Conservation (phyloP, 1,139 yeast species). For the Pichia sp. region DNA sequence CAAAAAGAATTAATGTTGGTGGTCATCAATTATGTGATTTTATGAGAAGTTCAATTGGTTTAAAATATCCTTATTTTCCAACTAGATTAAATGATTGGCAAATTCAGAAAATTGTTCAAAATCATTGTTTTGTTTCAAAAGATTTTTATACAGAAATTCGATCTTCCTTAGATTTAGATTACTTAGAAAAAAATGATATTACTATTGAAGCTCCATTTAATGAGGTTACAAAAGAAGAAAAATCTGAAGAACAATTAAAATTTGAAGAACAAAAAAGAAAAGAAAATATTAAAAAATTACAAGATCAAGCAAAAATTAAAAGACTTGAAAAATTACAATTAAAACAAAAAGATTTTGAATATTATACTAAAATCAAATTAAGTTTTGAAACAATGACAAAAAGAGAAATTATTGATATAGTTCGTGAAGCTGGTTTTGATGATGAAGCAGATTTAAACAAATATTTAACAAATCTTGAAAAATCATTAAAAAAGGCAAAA, state of each 20-base stretch:
- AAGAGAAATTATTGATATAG: slow-evolving; percentile 41
- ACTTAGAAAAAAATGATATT: slow-evolving; percentile 60
- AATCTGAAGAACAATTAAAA: slow-evolving; percentile 77
- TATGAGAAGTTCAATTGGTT: slow-evolving; percentile 54
- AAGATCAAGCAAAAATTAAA: slow-evolving; percentile 86
- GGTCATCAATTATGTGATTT: slow-evolving; percentile 69
- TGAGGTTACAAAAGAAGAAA: slow-evolving; percentile 57
- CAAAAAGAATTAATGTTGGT: slow-evolving; percentile 90
- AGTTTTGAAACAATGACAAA: slow-evolving; percentile 44
- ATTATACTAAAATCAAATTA: slow-evolving; percentile 54
- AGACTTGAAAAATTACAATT: slow-evolving; percentile 73
- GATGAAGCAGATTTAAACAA: slow-evolving; percentile 66
- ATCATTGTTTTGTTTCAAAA: slow-evolving; percentile 71
- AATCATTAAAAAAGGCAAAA: slow-evolving; percentile 60
- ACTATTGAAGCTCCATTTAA: slow-evolving; percentile 80
- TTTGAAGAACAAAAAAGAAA: slow-evolving; percentile 72
- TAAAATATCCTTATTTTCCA: slow-evolving; percentile 93
- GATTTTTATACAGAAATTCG: slow-evolving; percentile 63
- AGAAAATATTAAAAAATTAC: slow-evolving; percentile 83
- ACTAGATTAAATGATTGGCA: slow-evolving; percentile 60
- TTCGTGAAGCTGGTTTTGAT: slow-evolving; percentile 73
- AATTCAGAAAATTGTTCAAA: slow-evolving; percentile 60
- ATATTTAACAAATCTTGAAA: slow-evolving; percentile 61
- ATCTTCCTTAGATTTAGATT: slow-evolving; percentile 52
- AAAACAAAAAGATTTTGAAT: slow-evolving; percentile 74